A percentile compares a stretch with the other conserved stretches of the same genome.
Evolutionary conservation across 371 early-diverging fungal species (phyloP).

Genomic region (Mortierella sp.): DNA sequence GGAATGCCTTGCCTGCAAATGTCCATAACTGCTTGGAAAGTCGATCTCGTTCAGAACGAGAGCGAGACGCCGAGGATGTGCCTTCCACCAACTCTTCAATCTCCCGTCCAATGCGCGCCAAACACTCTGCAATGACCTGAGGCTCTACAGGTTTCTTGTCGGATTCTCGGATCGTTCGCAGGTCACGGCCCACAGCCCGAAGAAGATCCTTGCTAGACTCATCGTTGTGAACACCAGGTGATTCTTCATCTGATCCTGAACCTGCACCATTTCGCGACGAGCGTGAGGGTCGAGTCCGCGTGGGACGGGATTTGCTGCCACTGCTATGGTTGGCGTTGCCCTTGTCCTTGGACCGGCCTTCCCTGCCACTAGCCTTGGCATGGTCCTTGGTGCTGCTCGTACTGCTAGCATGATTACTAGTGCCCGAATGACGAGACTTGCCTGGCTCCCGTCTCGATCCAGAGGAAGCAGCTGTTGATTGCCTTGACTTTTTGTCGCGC

Average conservation of each 20-base stretch:
- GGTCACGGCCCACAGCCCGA: constrained; percentile 40
- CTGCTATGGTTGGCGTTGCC: constrained; percentile 8
- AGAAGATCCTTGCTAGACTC: constrained; percentile 44
- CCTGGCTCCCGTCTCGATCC: constrained; percentile 40
- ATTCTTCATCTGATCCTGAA: constrained; percentile 25
- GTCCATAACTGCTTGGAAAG: constrained; percentile 52
- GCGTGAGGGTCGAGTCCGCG: constrained; percentile 17
- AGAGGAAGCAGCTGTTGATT: constrained; percentile 27
- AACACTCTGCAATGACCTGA: constrained; percentile 47
- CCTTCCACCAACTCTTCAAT: constrained; percentile 43
- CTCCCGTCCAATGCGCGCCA: constrained; percentile 47
- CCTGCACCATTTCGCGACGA: constrained; percentile 18
- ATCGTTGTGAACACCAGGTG: constrained; percentile 23
- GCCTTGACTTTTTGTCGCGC: constrained; percentile 44
- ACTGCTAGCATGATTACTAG: constrained; percentile 9
- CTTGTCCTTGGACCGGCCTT: constrained; percentile 5
- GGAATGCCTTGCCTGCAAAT: constrained; percentile 50
- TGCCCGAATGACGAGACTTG: constrained; percentile 11
- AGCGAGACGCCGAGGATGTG: constrained; percentile 24
- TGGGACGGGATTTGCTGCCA: constrained; percentile 22
- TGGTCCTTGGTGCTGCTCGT: too few relatives aligned
- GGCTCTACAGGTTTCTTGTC: constrained; percentile 50
- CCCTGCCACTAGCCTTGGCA: too few relatives aligned
- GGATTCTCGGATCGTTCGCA: constrained; percentile 46
- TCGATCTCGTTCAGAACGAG: constrained; percentile 43